Evolutionary conservation across 768 basidiomycete genomes (phyloP).

Genomic region (Lactarius psammicola): DNA sequence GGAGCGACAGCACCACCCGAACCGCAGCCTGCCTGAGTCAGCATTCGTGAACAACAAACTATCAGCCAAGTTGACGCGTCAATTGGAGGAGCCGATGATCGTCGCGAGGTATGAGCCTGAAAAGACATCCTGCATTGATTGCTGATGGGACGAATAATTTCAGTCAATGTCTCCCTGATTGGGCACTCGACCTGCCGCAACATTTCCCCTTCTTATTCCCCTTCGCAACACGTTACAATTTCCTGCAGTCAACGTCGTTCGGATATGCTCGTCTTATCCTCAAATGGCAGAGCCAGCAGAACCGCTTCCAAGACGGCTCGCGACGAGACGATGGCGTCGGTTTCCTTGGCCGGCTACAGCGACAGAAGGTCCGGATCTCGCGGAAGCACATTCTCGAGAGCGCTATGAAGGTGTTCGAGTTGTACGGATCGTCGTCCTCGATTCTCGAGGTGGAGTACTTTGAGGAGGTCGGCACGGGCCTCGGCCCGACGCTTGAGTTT

Average conservation of each 20-base stretch:
- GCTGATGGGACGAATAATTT: slow-evolving; percentile 3
- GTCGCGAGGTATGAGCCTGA: slow-evolving; percentile 75
- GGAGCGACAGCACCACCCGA: slow-evolving; percentile 57
- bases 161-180: slow-evolving; percentile 94
- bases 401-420: slow-evolving; percentile 92
- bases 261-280: slow-evolving; percentile 94
- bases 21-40: slow-evolving; percentile 66
- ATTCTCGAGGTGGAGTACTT: slow-evolving; percentile 98
- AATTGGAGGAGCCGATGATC: slow-evolving; percentile 98
- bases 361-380: slow-evolving; percentile 96
- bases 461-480: slow-evolving; percentile 96
- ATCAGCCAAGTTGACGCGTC: slow-evolving; percentile 95
- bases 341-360: slow-evolving; percentile 86
- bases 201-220: slow-evolving; percentile 99
- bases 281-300: slow-evolving; percentile 91
- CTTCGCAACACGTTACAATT: slow-evolving; percentile 95
- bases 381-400: slow-evolving; percentile 94
- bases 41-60: slow-evolving; percentile 97
- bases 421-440: slow-evolving; percentile 92
- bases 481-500: slow-evolving; percentile 97
- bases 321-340: slow-evolving; percentile 89
- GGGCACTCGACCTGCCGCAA: slow-evolving; percentile 93
- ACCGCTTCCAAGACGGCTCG: slow-evolving; percentile 71
- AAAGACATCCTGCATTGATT: slow-evolving; percentile 1
- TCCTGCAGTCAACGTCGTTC: slow-evolving; percentile 96